Conservation (phyloP, 148 eudicot species). For the Drosera capensis region DNA sequence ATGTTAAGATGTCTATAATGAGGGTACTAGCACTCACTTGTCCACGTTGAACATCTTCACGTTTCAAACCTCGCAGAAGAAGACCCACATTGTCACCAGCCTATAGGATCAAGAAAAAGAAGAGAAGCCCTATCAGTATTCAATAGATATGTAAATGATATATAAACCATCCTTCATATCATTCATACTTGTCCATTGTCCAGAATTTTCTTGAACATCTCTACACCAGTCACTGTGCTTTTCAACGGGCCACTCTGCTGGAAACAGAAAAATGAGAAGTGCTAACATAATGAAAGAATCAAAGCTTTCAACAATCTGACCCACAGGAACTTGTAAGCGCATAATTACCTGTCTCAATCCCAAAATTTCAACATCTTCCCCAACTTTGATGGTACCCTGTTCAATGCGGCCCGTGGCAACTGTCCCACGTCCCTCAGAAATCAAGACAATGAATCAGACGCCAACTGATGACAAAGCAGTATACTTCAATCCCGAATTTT, state of each 20-base stretch:
- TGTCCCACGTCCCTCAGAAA: conserved; percentile 42
- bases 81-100: conserved; percentile 70
- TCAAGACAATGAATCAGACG: neutral
- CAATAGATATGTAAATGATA: neutral
- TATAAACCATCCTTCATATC: neutral
- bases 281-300: neutral
- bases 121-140: neutral
- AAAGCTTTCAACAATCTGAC: neutral
- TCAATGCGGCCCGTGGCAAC: conserved; percentile 54
- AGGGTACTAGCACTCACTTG: conserved; percentile 12
- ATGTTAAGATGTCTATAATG: neutral
- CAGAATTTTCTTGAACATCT: conserved; percentile 51
- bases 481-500: neutral
- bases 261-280: neutral
- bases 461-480: neutral
- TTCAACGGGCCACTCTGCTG: conserved; percentile 22
- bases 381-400: conserved; percentile 35
- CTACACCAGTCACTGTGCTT: conserved; percentile 56
- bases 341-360: conserved; percentile 30
- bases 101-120: conserved; percentile 13
- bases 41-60: conserved; percentile 44
- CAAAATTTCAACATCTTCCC: conserved; percentile 38
- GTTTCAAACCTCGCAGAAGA: conserved; percentile 48
- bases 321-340: neutral
- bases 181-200: conserved; percentile 53